phyloP scores from a whole-genome alignment of 179 eudicot species.

The Carnegiea gigantea region DNA sequence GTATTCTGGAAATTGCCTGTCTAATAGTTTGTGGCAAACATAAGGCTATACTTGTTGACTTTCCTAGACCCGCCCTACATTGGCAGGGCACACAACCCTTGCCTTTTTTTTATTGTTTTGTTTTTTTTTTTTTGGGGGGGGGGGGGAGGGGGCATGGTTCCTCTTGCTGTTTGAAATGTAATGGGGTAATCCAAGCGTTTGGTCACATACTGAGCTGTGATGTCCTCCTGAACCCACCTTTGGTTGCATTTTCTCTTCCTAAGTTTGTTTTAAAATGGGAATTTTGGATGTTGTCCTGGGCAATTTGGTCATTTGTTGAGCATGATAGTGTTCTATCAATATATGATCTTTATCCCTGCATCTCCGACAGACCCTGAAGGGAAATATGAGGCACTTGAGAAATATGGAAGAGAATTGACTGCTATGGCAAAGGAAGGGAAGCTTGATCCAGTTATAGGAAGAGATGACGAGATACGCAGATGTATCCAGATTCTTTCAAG shows the following conservation, averaged over 20 bases:
- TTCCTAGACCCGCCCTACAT: too few relatives aligned
- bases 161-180: not conserved
- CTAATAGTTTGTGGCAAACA: not conserved
- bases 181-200: not conserved
- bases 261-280: not conserved
- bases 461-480: constrained; percentile 95
- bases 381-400: constrained; percentile 88
- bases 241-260: not conserved
- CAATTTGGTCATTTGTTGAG: not conserved
- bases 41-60: not conserved
- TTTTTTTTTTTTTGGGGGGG: too few relatives aligned
- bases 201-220: not conserved
- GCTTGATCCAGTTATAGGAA: constrained; percentile 95
- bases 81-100: too few relatives aligned
- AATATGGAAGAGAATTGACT: constrained; percentile 91
- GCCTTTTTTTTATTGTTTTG: too few relatives aligned
- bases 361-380: constrained; percentile 78
- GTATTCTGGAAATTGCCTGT: not conserved
- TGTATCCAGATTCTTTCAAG: constrained; percentile 89
- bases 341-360: not conserved
- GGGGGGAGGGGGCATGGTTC: not conserved
- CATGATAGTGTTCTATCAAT: not conserved
- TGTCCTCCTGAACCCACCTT: not conserved
- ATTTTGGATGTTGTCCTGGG: not conserved
- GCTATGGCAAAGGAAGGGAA: constrained; percentile 89